A percentile compares a stretch with the other conserved stretches of the same genome.
phyloP scores from a whole-genome alignment of 441 rosid species.

The Macaranga tanarius region DNA sequence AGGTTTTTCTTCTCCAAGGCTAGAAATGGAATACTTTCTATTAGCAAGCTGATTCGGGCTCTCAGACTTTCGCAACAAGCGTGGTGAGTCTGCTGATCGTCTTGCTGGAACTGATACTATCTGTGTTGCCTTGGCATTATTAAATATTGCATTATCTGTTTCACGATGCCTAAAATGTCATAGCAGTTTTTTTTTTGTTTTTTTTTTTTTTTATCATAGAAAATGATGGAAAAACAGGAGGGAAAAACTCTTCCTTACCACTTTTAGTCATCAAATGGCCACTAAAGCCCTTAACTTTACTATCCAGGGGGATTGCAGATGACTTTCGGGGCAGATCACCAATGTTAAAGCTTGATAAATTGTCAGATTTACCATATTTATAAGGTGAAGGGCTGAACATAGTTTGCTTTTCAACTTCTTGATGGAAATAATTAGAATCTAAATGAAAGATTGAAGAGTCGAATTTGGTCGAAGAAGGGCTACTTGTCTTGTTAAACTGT shows the following conservation, averaged over 20 bases:
- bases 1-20: slow-evolving; percentile 15
- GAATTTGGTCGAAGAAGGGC: slow-evolving; percentile 9
- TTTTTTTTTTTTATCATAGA: background rate
- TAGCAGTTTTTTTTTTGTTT: too few relatives aligned
- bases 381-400: slow-evolving; percentile 17
- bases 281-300: slow-evolving; percentile 21
- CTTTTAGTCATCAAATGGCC: slow-evolving; percentile 20
- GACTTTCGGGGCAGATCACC: slow-evolving; percentile 20
- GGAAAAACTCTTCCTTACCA: slow-evolving; percentile 20
- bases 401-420: slow-evolving; percentile 11
- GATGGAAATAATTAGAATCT: slow-evolving; percentile 28
- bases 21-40: slow-evolving; percentile 13
- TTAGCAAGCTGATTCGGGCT: slow-evolving; percentile 11
- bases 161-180: background rate
- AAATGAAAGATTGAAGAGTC: slow-evolving; percentile 15
- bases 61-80: slow-evolving; percentile 1
- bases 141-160: slow-evolving; percentile 19
- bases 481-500: slow-evolving; percentile 13
- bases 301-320: slow-evolving; percentile 18
- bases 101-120: slow-evolving; percentile 23
- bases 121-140: slow-evolving; percentile 4
- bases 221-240: background rate
- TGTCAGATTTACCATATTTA: slow-evolving; percentile 9
- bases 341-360: slow-evolving; percentile 9
- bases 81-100: slow-evolving; percentile 30